Evolutionary conservation across 805 yeast genomes (phyloP), one percentile per base, ranked within the genome.

Genomic region (Brettanomyces sp.): DNA sequence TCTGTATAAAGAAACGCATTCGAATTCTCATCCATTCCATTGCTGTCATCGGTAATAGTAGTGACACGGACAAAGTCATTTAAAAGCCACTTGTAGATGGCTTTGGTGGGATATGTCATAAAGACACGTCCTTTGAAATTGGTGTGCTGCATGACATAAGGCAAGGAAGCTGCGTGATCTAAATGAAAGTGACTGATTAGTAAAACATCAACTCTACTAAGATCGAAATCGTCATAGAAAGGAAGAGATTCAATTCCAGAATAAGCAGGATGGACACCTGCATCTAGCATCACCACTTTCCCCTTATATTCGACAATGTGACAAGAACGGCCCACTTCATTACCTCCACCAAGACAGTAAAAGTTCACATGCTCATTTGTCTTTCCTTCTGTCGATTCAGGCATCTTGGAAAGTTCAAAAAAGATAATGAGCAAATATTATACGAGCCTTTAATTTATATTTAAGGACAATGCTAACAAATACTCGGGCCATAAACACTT

Each of bases 21-120:
- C 4, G 59, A 62, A 45, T 67, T 69, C 3, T 73, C 70, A 40
- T 77, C 79, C 39, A 69, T 74, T 7, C 57, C 58, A 12, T 64
- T 64, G 28, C 63, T 66, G 2, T 67, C 64, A 37, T 70, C 73
- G 2, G 74, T 70, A 39, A 77, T 72, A 25, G 77, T 73, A 12
- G 96, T 87, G 25, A 93, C 98, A 56, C 91, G 75, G 14, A 93
- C 97, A 58, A 90, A 93, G 71, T 93, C 99, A 49, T 89, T 82
- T 47, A 93, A 65, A 40, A 93, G 74, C 98, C 99, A 93, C 52
- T 96, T 77, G 63, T 90, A 93, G 47, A 93, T 93, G 36, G 99
- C 98, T 68, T 93, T 93, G 0, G 99, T 93, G 5, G 99, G 98
- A 64, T 93, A 97, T 30, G 99, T 93, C 99, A 93, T 93, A 63